phyloP scores from a whole-genome alignment of 176 grass and related monocot species.

The Coix lacrymajobi region DNA sequence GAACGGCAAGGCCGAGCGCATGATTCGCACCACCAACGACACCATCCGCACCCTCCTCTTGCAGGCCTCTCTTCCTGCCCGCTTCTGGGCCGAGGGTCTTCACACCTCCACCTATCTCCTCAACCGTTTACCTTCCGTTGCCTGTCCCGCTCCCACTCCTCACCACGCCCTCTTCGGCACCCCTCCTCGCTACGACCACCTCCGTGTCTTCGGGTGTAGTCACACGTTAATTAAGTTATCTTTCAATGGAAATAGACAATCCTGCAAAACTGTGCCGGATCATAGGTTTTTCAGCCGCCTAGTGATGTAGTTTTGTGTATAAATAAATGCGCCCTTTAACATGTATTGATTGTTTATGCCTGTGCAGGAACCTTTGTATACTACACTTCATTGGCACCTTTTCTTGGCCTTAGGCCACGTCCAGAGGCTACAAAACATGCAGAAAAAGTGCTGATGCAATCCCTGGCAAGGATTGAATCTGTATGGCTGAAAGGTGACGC shows the following conservation, averaged over 20 bases:
- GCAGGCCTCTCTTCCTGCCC: too few species aligned
- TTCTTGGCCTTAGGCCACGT: slow-evolving; percentile 42
- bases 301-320: background rate
- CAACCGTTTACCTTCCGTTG: too few species aligned
- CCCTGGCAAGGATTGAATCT: slow-evolving; percentile 60
- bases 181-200: too few species aligned
- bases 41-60: too few species aligned
- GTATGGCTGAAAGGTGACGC: slow-evolving; percentile 61
- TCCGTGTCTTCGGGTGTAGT: too few species aligned
- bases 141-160: too few species aligned
- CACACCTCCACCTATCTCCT: too few species aligned
- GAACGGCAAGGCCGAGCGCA: too few species aligned
- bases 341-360: background rate
- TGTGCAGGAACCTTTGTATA: slow-evolving; percentile 46
- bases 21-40: too few species aligned
- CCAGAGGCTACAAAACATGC: slow-evolving; percentile 53
- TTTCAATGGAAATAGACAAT: background rate
- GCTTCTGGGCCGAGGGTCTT: too few species aligned
- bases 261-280: background rate
- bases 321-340: background rate
- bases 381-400: slow-evolving; percentile 53
- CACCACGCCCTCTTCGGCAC: too few species aligned
- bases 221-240: background rate
- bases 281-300: background rate
- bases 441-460: slow-evolving; percentile 47